Conservation (phyloP, 2,329 filamentous ascomycete species). For the Endothia cerciana region DNA sequence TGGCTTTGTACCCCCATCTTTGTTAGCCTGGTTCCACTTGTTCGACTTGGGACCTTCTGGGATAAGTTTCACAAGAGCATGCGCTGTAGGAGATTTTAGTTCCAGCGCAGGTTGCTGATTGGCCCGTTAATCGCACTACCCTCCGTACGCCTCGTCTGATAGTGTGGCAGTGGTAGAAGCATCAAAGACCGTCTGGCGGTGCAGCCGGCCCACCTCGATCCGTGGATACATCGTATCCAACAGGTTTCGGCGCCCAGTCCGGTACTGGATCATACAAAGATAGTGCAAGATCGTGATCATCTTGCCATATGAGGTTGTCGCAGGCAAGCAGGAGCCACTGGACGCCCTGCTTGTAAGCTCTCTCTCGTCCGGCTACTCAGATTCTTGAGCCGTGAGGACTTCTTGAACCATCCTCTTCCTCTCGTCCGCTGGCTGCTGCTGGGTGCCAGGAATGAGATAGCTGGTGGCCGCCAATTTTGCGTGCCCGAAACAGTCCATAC, state of each 20-base stretch:
- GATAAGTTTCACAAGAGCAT: not conserved
- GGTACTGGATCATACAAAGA: slow-evolving; percentile 31
- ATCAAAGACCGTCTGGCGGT: not conserved
- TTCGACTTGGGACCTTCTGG: slow-evolving; percentile 1
- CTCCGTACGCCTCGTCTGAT: not conserved
- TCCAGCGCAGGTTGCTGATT: not conserved
- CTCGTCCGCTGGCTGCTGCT: slow-evolving; percentile 28
- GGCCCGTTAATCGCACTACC: not conserved
- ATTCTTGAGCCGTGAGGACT: slow-evolving; percentile 20
- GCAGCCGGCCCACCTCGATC: not conserved
- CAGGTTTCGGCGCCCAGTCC: slow-evolving; percentile 29
- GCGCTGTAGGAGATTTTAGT: not conserved
- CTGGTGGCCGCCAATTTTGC: slow-evolving; percentile 28
- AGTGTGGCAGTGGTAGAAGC: not conserved
- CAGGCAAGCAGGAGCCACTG: slow-evolving; percentile 28
- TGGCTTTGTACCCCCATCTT: not conserved
- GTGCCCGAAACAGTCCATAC: slow-evolving; percentile 30
- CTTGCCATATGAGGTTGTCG: slow-evolving; percentile 30
- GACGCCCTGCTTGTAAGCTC: slow-evolving; percentile 27
- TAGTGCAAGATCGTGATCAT: slow-evolving; percentile 30
- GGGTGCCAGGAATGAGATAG: slow-evolving; percentile 25
- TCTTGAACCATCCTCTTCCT: slow-evolving; percentile 31
- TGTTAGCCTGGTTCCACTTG: slow-evolving; percentile 14
- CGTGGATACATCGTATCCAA: not conserved
- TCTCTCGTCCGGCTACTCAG: slow-evolving; percentile 26